Base-by-base conservation (phyloP, 2,329 filamentous ascomycete species). In the Aspergillus costaricaensis region DNA sequence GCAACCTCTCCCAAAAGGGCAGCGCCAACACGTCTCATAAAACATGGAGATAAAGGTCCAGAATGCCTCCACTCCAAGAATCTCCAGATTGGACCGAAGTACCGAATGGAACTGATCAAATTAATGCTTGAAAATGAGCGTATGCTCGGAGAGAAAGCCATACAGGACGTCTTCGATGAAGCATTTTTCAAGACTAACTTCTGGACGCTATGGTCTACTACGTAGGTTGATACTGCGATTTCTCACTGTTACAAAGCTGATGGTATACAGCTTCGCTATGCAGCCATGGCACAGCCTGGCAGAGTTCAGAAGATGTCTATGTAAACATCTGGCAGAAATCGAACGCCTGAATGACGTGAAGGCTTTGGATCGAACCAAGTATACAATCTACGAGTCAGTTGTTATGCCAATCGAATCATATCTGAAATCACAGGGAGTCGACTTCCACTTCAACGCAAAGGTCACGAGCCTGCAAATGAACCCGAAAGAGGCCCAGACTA, bases 61-160 rank as follows among this genome's bases (percentile, higher is more conserved):
- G 57, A 65, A 30, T 52, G 17, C 9, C 51, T 64, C 8, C 57
- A 65, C 15, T 55, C 36, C 10, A 47, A 50, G 6, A 32, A 48
- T 3, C 43, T 65, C 15, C 53, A 63, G 30, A 38, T 67, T 17
- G 60, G 59, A 2, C 50, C 64, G 4, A 65, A 66, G 55, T 58
- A 67, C 27, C 66, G 66, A 10, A 59, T 65, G 52, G 48, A 62
- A n/a, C 43, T 69, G 14, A 55, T 68, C 5, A 43, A 50, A 15
- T 47, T 69, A 10, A 58, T 68, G 36, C 17, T 69, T 47, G 64
- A 55, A 44, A 68, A 55, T 60, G 68, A 63, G 62, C 66, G 27
- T 62, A 66, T 58, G 1, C 54, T 70, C 10, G 69, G 70, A 49
- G 65, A 65, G 17, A 74, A 71, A 57, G 68, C 65, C 23, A 74